phyloP scores from a whole-genome alignment of 345 rosid genomes.

The Eucalyptus dawsonii region DNA sequence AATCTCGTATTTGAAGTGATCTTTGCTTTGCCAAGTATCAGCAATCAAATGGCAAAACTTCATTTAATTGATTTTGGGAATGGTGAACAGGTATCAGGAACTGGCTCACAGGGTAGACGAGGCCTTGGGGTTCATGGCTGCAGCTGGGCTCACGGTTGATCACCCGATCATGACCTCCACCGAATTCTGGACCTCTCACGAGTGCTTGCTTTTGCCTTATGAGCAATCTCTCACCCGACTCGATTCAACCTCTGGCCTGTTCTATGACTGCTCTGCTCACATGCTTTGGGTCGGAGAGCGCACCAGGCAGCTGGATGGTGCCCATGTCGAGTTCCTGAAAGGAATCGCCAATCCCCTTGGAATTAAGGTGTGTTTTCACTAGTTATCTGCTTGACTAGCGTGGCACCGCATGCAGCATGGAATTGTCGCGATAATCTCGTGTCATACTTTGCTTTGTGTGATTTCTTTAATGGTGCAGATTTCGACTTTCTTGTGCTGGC shows the following conservation, averaged over 20 bases:
- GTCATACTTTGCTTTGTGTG: neutral
- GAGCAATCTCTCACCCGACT: slow-evolving; percentile 12
- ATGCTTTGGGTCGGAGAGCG: slow-evolving; percentile 16
- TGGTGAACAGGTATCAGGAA: slow-evolving; percentile 9
- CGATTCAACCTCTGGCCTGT: slow-evolving; percentile 14
- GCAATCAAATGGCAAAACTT: neutral
- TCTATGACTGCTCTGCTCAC: slow-evolving; percentile 15
- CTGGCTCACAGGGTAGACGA: slow-evolving; percentile 14
- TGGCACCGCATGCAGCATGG: neutral
- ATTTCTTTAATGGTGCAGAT: neutral
- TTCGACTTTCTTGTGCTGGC: neutral
- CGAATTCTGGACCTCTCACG: slow-evolving; percentile 17
- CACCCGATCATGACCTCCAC: slow-evolving; percentile 18
- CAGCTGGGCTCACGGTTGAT: slow-evolving; percentile 11
- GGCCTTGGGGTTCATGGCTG: slow-evolving; percentile 18
- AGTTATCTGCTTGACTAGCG: neutral
- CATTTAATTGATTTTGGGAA: neutral
- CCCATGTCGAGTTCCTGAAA: slow-evolving; percentile 13
- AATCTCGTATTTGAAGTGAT: neutral
- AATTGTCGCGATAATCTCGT: neutral
- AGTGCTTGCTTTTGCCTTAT: slow-evolving; percentile 16
- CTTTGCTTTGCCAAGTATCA: neutral
- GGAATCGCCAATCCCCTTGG: slow-evolving; percentile 15
- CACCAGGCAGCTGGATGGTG: slow-evolving; percentile 14
- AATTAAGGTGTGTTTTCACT: neutral